phyloP scores from a whole-genome alignment of 2,329 filamentous ascomycete species.

The Pseudogymnoascus verrucosus region DNA sequence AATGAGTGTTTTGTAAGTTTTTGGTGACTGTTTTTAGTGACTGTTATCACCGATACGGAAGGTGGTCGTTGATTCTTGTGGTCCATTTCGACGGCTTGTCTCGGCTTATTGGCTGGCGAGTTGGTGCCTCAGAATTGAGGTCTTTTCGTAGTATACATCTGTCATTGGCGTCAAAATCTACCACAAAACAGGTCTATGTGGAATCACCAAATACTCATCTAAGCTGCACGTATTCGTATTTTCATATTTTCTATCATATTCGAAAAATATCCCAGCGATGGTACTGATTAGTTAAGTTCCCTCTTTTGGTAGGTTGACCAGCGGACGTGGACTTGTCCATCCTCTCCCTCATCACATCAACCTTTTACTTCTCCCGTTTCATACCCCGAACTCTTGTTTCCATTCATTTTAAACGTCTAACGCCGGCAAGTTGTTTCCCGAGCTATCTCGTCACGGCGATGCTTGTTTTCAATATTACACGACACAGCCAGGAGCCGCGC shows the following conservation, averaged over 20 bases:
- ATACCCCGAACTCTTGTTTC: neutral
- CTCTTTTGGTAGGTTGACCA: neutral
- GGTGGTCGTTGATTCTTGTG: neutral
- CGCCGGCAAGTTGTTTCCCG: neutral
- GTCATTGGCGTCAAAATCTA: neutral
- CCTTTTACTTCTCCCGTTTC: neutral
- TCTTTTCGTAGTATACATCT: neutral
- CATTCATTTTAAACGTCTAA: neutral
- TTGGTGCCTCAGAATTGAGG: neutral
- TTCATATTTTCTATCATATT: neutral
- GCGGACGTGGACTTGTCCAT: neutral
- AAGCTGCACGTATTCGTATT: neutral
- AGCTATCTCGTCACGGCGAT: neutral
- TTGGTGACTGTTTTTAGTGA: neutral
- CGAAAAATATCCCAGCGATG: neutral
- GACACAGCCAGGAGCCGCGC: neutral
- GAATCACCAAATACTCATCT: neutral
- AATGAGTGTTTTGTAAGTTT: neutral
- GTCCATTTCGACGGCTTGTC: neutral
- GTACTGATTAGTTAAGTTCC: neutral
- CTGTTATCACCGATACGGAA: conserved; percentile 6
- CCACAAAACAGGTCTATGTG: neutral
- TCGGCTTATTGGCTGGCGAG: conserved; percentile 1
- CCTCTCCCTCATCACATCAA: neutral
- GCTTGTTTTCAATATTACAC: neutral